Evolutionary conservation across 2,329 filamentous ascomycete genomes (phyloP), one percentile per base, ranked within the genome.

Genomic region (Sporothrix protearum): DNA sequence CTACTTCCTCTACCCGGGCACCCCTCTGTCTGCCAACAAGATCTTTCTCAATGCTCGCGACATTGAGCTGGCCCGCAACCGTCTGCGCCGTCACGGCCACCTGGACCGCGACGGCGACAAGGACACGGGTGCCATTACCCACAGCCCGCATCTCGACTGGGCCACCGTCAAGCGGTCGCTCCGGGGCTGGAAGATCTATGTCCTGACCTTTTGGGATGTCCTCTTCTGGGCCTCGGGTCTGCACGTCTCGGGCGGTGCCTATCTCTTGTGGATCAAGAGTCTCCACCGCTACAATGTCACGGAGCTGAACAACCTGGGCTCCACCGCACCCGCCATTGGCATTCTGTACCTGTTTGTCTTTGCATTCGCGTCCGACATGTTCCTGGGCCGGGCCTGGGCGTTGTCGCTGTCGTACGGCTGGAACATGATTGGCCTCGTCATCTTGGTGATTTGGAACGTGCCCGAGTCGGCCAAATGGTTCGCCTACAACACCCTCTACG

Each of bases 221-320:
- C 80, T 89, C 30, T 89, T 89, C 78, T 89, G 85, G 84, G 88
- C 88, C 72, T 83, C 81, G 0, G 84, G 68, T 79, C 53, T 78
- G 85, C 63, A 83, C 82, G 0, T 81, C 77, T 7, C 79, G 82
- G 0, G 86, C 85, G 1, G 83, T 82, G 51, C 85, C 0, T 89
- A 85, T 72, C 76, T 88, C 2, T 80, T 89, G 0, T 89, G 87
- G 87, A 79, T 89, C 63, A 88, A 88, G 77, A 86, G 83, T 71
- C 75, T 88, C 16, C 30, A 68, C 4, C 69, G 72, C 19, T 73
- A 69, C 28, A 36, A 16, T 10, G 36, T n/a, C 7, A 28, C 72
- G 4, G 9, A 53, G 6, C 59, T 73, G n/a, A 73, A 73, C 72
- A 68, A 71, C n/a, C 61, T 73, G 7, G 67, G 72, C 9, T 22